These are phyloP conservation scores for Hypoxylon sp. DNA, from an alignment of 2,329 filamentous ascomycete genomes.

Conservation along the genomic window DNA sequence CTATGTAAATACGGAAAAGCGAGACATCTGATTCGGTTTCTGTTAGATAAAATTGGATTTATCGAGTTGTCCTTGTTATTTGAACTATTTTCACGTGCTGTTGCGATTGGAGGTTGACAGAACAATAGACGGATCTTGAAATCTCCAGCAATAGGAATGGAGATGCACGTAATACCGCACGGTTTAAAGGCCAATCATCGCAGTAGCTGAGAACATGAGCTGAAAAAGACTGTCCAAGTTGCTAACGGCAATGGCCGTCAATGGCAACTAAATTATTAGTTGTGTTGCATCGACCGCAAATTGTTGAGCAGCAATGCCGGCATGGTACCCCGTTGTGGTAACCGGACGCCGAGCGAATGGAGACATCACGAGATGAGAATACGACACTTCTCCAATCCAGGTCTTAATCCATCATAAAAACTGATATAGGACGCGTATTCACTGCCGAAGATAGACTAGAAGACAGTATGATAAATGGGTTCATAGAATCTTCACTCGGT, in stretches of 20 bases:
- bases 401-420: conserved; percentile 15
- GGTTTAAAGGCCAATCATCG: conserved; percentile 26
- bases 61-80: not conserved
- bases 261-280: conserved; percentile 28
- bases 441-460: conserved; percentile 14
- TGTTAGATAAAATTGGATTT: not conserved
- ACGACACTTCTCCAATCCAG: conserved; percentile 16
- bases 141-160: conserved; percentile 1
- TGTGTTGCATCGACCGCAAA: conserved; percentile 36
- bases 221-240: conserved; percentile 15
- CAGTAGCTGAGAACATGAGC: conserved; percentile 22
- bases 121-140: conserved; percentile 5
- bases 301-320: conserved; percentile 29
- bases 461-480: conserved; percentile 25
- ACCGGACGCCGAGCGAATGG: conserved; percentile 34
- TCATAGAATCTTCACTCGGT: not conserved
- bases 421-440: conserved; percentile 7
- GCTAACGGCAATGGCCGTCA: conserved; percentile 25
- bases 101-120: conserved; percentile 23
- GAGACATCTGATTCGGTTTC: not conserved
- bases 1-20: not conserved
- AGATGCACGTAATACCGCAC: conserved; percentile 12
- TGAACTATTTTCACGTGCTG: conserved; percentile 25
- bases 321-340: conserved; percentile 37
- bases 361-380: conserved; percentile 29